Percentiles rank a stretch among this genome's conserved stretches.
phyloP scores from a whole-genome alignment of 371 early-diverging fungal species.

The Lichtheimia hyalospora region DNA sequence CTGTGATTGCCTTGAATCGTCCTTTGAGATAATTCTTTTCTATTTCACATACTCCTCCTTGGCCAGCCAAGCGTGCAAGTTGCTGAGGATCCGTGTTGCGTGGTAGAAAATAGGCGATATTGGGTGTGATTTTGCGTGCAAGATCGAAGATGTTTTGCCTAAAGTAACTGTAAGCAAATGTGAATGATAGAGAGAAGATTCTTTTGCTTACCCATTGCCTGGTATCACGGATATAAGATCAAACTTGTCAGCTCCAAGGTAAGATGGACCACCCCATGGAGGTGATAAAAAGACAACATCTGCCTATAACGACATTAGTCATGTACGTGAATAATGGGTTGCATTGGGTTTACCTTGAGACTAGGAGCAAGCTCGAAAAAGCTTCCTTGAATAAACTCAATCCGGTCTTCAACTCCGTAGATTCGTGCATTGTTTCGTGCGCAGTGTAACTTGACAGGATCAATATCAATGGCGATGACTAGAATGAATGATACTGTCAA shows the following conservation, averaged over 20 bases:
- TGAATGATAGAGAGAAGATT: neutral
- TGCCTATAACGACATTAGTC: slow-evolving; percentile 44
- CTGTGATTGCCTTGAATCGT: slow-evolving; percentile 64
- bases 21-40: slow-evolving; percentile 68
- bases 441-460: slow-evolving; percentile 76
- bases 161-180: neutral
- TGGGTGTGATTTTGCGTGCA: slow-evolving; percentile 66
- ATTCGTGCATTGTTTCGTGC: slow-evolving; percentile 86
- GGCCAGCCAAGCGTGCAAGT: slow-evolving; percentile 50
- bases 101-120: slow-evolving; percentile 86
- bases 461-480: slow-evolving; percentile 95
- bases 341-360: slow-evolving; percentile 39
- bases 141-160: slow-evolving; percentile 62
- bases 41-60: slow-evolving; percentile 63
- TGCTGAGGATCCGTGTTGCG: slow-evolving; percentile 71
- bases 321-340: too few relatives aligned
- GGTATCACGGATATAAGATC: slow-evolving; percentile 75
- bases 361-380: slow-evolving; percentile 70
- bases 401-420: slow-evolving; percentile 90
- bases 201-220: slow-evolving; percentile 67
- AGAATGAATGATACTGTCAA: neutral
- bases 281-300: slow-evolving; percentile 93
- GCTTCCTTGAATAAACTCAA: slow-evolving; percentile 89
- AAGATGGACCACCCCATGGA: slow-evolving; percentile 89
- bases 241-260: slow-evolving; percentile 43